Evolutionary conservation across 257 asterid genomes (phyloP).

Genomic region (Rubia yunnanensis): DNA sequence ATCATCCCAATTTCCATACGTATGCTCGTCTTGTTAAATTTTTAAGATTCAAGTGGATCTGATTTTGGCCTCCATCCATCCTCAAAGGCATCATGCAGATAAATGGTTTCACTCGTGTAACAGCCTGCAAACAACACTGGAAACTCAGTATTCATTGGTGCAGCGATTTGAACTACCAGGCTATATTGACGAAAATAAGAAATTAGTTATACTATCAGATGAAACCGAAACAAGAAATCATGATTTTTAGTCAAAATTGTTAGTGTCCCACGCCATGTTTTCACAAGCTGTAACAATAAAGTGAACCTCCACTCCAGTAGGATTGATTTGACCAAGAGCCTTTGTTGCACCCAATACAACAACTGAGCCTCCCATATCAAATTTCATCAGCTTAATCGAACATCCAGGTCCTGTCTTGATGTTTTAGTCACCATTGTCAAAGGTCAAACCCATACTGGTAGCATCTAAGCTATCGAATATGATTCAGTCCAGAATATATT

Average conservation of each 20-base stretch:
- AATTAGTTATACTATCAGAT: no score
- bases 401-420: slow-evolving; percentile 94
- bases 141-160: background rate
- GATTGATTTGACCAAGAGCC: slow-evolving; percentile 90
- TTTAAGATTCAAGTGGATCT: slow-evolving; percentile 76
- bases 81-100: slow-evolving; percentile 94
- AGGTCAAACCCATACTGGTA: slow-evolving; percentile 97
- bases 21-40: slow-evolving; percentile 89
- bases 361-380: slow-evolving; percentile 91
- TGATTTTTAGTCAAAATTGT: no score
- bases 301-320: slow-evolving; percentile 98
- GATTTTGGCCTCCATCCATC: slow-evolving; percentile 96
- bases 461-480: no score
- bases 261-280: no score
- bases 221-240: no score
- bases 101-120: slow-evolving; percentile 84
- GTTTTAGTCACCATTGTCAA: slow-evolving; percentile 99
- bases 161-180: background rate
- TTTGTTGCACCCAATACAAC: slow-evolving; percentile 98
- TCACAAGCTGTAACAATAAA: no score
- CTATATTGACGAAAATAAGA: no score
- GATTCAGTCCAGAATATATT: no score
- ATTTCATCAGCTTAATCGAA: slow-evolving; percentile 69
- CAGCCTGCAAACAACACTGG: slow-evolving; percentile 40
- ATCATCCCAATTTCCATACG: no score